Evolutionary conservation across 2,329 filamentous ascomycete genomes (phyloP).

Genomic region (Colletotrichum chlorophyti): DNA sequence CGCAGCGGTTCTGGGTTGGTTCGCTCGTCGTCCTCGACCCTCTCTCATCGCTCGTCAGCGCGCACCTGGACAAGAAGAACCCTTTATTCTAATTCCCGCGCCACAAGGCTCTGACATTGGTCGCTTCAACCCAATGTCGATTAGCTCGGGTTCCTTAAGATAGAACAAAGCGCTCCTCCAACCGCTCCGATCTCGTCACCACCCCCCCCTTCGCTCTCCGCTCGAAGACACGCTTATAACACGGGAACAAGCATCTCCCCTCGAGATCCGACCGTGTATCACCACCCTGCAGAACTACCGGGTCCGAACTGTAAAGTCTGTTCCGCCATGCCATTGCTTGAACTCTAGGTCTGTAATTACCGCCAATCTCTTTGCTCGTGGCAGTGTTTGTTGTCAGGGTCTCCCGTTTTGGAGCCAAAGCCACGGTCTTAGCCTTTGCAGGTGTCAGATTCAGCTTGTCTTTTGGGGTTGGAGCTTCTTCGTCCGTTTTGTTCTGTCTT

Average conservation of each 20-base stretch:
- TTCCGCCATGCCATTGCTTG: background rate
- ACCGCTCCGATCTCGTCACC: conserved; percentile 14
- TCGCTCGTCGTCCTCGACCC: no score
- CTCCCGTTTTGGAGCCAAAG: background rate
- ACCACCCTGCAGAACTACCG: background rate
- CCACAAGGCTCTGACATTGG: background rate
- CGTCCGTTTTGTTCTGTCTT: conserved; percentile 29
- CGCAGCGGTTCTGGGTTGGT: no score
- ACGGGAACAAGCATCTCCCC: conserved; percentile 19
- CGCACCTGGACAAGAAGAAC: conserved; percentile 16
- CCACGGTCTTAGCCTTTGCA: conserved; percentile 9
- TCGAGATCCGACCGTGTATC: background rate
- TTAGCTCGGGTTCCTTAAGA: conserved; percentile 22
- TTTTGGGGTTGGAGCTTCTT: conserved; percentile 19
- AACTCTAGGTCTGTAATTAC: background rate
- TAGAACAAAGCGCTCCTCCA: conserved; percentile 23
- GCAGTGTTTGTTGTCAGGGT: conserved; percentile 2
- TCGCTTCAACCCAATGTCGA: background rate
- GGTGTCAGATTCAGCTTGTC: conserved; percentile 8
- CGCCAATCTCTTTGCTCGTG: no score
- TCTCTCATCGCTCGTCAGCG: no score
- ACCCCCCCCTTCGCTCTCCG: conserved; percentile 2
- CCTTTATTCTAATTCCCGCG: conserved; percentile 11
- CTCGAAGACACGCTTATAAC: conserved; percentile 8
- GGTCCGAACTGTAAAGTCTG: background rate